Base-by-base conservation (phyloP, 352 stramenopile genomes). In the Phytophthora parvispora region DNA sequence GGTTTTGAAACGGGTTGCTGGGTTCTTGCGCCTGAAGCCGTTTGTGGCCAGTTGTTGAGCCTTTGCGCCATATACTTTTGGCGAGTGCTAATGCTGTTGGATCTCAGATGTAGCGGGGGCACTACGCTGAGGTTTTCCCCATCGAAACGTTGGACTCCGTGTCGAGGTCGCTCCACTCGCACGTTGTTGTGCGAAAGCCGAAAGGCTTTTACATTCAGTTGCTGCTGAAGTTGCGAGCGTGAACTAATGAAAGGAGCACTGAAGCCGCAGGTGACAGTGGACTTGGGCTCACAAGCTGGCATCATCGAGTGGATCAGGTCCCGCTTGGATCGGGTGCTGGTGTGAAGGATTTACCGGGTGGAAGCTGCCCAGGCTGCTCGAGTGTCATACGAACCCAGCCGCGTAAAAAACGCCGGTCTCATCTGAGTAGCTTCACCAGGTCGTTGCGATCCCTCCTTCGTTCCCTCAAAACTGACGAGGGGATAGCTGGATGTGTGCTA, bases 51-150 rank as follows among this genome's bases (percentile, higher is more conserved):
- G 61, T 62, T 52, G 13, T 31, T n/a, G 7, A 52, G 45, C 25
- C 45, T 52, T 52, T 32, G 45, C 45, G 45, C 6, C 45, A 52
- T 10, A 22, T 52, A 49, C 42, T 49, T n/a, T 49, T 18, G 18
- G 20, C 42, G 10, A 49, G 42, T 7, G 22, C 42, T 28, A 49
- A 49, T 54, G 49, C 12, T 1, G 27, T 67, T 34, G 29, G 28
- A 59, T 43, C 51, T 49, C 40, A 48, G 49, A 53, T 38, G n/a
- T 25, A 48, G 40, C 40, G 40, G 12, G 36, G 3, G 12, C 28
- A 60, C 51, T 55, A 60, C 60, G 18, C 45, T 50, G 58, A 59
- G 18, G 34, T 48, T 45, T 58, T 57, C 59, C 16, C 12, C 60
- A 62, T 55, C 24, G 42, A 56, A 61, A 67, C 4, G 40, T 22